Percentiles rank a stretch among this genome's conserved stretches.
Evolutionary conservation across 441 rosid genomes (phyloP).

Genomic region (Brassica balearica): DNA sequence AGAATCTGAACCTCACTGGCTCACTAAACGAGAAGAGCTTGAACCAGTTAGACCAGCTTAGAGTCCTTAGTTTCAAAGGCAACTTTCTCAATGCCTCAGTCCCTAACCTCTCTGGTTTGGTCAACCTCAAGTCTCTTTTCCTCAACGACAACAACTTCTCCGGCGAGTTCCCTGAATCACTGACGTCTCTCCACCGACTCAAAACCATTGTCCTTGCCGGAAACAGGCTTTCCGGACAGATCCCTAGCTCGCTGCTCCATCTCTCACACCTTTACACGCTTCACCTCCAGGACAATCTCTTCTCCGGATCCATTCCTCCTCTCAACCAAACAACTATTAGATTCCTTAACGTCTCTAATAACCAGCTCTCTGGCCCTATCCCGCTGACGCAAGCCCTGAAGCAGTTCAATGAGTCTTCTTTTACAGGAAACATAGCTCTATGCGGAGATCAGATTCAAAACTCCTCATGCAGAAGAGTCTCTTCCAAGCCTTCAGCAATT

Average conservation of each 20-base stretch:
- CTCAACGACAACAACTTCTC: conserved; percentile 70
- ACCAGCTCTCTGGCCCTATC: conserved; percentile 67
- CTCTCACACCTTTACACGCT: conserved; percentile 61
- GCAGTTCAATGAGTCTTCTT: conserved; percentile 69
- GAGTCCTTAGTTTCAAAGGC: conserved; percentile 77
- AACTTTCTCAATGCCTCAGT: conserved; percentile 71
- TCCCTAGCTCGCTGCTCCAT: conserved; percentile 57
- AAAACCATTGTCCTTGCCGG: conserved; percentile 59
- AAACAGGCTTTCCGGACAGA: conserved; percentile 62
- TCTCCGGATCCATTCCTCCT: conserved; percentile 67
- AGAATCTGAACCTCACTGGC: conserved; percentile 64
- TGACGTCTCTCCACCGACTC: conserved; percentile 62
- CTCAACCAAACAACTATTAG: conserved; percentile 68
- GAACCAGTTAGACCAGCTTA: conserved; percentile 67
- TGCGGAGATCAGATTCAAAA: conserved; percentile 68
- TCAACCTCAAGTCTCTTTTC: conserved; percentile 71
- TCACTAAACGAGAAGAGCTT: conserved; percentile 50
- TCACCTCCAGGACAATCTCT: conserved; percentile 59
- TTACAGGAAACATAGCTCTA: conserved; percentile 51
- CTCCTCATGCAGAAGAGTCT: conserved; percentile 50
- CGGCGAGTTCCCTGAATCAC: conserved; percentile 62
- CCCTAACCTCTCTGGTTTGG: conserved; percentile 60
- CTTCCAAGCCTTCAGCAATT: conserved; percentile 47
- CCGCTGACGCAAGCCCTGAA: conserved; percentile 62
- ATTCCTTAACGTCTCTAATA: conserved; percentile 71